These are phyloP conservation scores for Endocalyx cinctus DNA, from an alignment of 2,329 filamentous ascomycete species.

Conservation along the genomic window DNA sequence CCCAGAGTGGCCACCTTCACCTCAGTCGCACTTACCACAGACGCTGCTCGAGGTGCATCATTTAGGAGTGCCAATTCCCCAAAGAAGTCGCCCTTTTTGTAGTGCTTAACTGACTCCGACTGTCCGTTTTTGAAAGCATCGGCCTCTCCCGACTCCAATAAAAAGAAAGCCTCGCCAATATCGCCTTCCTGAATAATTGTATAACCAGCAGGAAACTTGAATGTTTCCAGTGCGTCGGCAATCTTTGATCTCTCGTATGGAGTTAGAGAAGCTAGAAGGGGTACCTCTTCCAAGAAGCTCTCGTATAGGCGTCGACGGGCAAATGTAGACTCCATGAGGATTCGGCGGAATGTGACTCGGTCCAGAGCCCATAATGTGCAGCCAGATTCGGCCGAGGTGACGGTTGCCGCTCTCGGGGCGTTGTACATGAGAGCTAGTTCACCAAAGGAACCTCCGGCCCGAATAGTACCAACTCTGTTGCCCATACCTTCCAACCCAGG, in stretches of 20 bases:
- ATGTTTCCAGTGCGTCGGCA: slow-evolving; percentile 88
- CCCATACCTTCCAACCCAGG: slow-evolving; percentile 80
- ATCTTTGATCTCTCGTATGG: slow-evolving; percentile 96
- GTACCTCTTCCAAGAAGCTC: slow-evolving; percentile 90
- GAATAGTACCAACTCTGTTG: slow-evolving; percentile 73
- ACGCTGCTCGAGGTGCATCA: slow-evolving; percentile 88
- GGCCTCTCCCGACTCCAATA: slow-evolving; percentile 82
- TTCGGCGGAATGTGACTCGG: slow-evolving; percentile 92
- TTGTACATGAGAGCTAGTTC: slow-evolving; percentile 99
- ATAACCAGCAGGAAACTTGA: slow-evolving; percentile 75
- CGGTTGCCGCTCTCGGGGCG: slow-evolving; percentile 88
- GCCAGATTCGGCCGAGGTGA: slow-evolving; percentile 72
- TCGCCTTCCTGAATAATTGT: slow-evolving; percentile 90
- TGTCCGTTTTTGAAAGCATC: slow-evolving; percentile 78
- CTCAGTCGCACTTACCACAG: slow-evolving; percentile 75
- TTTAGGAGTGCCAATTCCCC: slow-evolving; percentile 92
- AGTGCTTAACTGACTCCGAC: slow-evolving; percentile 68
- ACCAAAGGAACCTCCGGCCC: slow-evolving; percentile 88
- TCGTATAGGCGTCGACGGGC: slow-evolving; percentile 96
- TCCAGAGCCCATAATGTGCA: slow-evolving; percentile 93
- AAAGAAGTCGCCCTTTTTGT: slow-evolving; percentile 93
- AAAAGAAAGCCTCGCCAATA: slow-evolving; percentile 84
- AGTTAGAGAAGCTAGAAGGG: slow-evolving; percentile 75
- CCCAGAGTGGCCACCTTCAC: slow-evolving; percentile 91
- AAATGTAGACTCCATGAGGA: slow-evolving; percentile 97